phyloP scores from a whole-genome alignment of 495 filamentous ascomycete genomes.

The Xylaria venustula region DNA sequence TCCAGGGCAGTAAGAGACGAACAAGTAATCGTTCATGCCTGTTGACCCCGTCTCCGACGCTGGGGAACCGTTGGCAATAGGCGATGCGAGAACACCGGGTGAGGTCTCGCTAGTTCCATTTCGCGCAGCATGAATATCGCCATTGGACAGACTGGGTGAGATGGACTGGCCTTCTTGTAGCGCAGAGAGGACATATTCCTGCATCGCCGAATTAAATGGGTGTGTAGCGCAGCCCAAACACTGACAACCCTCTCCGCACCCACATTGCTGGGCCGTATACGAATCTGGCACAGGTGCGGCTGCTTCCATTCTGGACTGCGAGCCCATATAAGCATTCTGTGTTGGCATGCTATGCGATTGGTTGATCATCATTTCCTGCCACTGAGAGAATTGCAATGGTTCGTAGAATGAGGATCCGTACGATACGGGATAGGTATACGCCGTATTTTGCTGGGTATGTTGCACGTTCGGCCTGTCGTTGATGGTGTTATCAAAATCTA shows the following conservation, averaged over 20 bases:
- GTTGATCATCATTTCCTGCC: conserved; percentile 32
- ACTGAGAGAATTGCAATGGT: conserved; percentile 41
- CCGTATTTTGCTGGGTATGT: conserved; percentile 15
- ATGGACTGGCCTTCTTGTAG: conserved; percentile 8
- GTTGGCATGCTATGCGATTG: conserved; percentile 13
- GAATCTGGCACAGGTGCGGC: conserved; percentile 3
- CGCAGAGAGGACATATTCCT: conserved; percentile 55
- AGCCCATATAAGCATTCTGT: conserved; percentile 4
- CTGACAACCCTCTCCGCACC: conserved; percentile 65
- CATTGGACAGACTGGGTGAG: conserved; percentile 14
- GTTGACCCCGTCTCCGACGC: conserved; percentile 40
- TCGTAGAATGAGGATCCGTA: conserved; percentile 39
- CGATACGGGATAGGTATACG: conserved; percentile 33
- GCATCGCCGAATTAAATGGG: conserved; percentile 71
- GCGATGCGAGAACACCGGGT: conserved; percentile 30
- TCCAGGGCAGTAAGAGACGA: conserved; percentile 47
- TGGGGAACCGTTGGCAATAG: conserved; percentile 41
- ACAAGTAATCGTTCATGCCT: conserved; percentile 42
- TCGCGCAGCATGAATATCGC: conserved; percentile 9
- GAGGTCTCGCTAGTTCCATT: conserved; percentile 15
- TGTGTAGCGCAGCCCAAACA: conserved; percentile 69
- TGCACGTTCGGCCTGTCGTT: conserved; percentile 4
- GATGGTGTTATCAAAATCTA: conserved; percentile 1
- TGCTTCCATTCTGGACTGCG: conserved; percentile 9
- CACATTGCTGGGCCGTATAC: conserved; percentile 51